Conservation (phyloP, 1,139 yeast species). For the Saccharomyces hybrid region DNA sequence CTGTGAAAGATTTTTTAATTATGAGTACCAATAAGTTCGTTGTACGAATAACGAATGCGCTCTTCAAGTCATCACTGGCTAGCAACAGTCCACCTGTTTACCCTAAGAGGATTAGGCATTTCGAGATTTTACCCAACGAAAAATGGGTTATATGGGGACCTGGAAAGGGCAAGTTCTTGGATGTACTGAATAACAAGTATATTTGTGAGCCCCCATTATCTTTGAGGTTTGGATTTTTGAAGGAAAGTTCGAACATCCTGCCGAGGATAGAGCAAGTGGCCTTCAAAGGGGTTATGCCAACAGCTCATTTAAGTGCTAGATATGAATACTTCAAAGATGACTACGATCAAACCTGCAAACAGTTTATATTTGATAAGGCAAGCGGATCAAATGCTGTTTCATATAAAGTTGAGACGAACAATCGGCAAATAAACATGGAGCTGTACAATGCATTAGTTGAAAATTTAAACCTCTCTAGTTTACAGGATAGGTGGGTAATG, state of each 20-base stretch:
- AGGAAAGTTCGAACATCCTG: slow-evolving; percentile 13
- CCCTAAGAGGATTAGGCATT: slow-evolving; percentile 22
- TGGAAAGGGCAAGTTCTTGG: slow-evolving; percentile 23
- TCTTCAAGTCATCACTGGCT: slow-evolving; percentile 24
- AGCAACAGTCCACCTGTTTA: slow-evolving; percentile 21
- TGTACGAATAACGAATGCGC: slow-evolving; percentile 19
- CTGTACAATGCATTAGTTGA: slow-evolving; percentile 40
- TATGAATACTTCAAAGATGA: slow-evolving; percentile 82
- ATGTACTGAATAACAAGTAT: slow-evolving; percentile 23
- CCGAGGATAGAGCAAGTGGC: slow-evolving; percentile 37
- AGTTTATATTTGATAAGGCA: slow-evolving; percentile 42
- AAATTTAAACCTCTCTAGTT: slow-evolving; percentile 47
- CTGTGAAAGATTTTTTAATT: neutral
- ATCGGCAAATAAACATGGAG: slow-evolving; percentile 27
- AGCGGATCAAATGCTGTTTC: slow-evolving; percentile 25
- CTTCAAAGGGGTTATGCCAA: slow-evolving; percentile 57
- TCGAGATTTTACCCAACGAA: slow-evolving; percentile 25
- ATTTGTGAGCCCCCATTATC: slow-evolving; percentile 24
- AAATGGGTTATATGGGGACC: slow-evolving; percentile 32
- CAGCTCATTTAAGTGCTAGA: slow-evolving; percentile 79
- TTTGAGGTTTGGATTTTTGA: slow-evolving; percentile 12
- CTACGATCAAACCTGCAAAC: slow-evolving; percentile 66
- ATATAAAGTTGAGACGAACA: slow-evolving; percentile 23
- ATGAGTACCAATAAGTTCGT: slow-evolving; percentile 4
- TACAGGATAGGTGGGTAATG: slow-evolving; percentile 69